A percentile compares a stretch with the other conserved stretches of the same genome.
Conservation (phyloP, 441 rosid genomes). For the Gossypium lobatum region DNA sequence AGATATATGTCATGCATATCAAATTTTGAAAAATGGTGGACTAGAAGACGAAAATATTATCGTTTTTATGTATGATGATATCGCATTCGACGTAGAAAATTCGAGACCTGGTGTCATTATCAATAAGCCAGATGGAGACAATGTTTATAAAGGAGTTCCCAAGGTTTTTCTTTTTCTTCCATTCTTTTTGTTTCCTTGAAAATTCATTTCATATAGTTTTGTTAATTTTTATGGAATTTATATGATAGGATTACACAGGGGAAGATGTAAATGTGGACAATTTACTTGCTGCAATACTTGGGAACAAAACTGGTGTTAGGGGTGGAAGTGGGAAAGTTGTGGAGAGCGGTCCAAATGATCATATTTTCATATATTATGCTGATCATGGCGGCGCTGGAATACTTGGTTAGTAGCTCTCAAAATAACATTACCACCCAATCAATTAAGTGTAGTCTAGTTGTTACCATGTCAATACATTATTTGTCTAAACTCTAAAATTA, state of each 20-base stretch:
- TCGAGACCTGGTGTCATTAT: constrained; percentile 81
- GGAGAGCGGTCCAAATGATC: constrained; percentile 83
- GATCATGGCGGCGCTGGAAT: constrained; percentile 96
- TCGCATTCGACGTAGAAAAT: constrained; percentile 61
- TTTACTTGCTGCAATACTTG: constrained; percentile 76
- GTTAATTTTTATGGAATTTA: neutral
- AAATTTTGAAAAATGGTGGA: constrained; percentile 76
- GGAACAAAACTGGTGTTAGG: constrained; percentile 56
- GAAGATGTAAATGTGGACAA: constrained; percentile 60
- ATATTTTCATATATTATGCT: constrained; percentile 70
- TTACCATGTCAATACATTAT: no score
- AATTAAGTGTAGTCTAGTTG: neutral
- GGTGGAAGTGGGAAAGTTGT: constrained; percentile 94
- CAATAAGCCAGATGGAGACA: constrained; percentile 69
- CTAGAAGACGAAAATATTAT: constrained; percentile 82
- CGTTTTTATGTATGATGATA: constrained; percentile 92
- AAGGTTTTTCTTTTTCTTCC: constrained; percentile 31
- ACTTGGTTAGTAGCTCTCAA: constrained; percentile 52
- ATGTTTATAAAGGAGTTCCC: constrained; percentile 87
- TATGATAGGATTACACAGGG: constrained; percentile 78
- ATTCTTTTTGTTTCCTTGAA: neutral
- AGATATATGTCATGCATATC: constrained; percentile 93
- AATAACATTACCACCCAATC: neutral
- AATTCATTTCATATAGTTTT: neutral
- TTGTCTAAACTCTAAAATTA: no score